Evolutionary conservation across 495 filamentous ascomycete genomes (phyloP), one percentile per base, ranked within the genome.

Genomic region (Friedmanniomyces simplex): DNA sequence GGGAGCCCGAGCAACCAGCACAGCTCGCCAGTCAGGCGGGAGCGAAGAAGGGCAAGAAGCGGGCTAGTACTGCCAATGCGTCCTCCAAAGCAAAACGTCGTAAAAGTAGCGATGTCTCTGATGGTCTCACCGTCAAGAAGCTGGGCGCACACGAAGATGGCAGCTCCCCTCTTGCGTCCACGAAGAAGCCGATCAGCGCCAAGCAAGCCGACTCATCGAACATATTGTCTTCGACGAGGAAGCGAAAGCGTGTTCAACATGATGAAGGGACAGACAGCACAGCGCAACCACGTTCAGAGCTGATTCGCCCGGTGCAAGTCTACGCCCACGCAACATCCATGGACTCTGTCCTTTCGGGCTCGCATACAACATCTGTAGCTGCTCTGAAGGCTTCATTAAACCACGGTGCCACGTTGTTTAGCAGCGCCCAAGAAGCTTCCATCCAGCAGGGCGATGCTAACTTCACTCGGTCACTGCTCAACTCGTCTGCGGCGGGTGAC

Each of bases 101-200:
- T 12, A 62, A 55, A 50, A 58, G 12, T 24, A 43, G 50, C 26
- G 26, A 41, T 58, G 34, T 62, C 8, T 42, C 43, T 16, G 55
- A 62, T 24, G 24, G 42, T 2, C 48, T 62, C 50, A 13, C 20
- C 10, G 37, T 57, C 4, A 52, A 20, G 28, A 62, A 62, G 20
- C 13, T 6, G 10, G 36, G 13, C 16, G 25, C 37, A 26, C 30
- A 28, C 47, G 8, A 28, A 2, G 24, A 46, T 21, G 49, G 24
- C 20, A 8, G 6, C 20, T 2, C 36, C 24, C 2, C 1, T 11
- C 4, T 25, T 14, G 22, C 16, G 30, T 26, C 50, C 22, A 22
- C 37, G n/a, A 20, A 20, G 24, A 52, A 16, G 49, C n/a, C 25
- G 20, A 5, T 43, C 22, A 12, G 4, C 12, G 18, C 1, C 26